Evolutionary conservation across 768 basidiomycete species (phyloP).

Genomic region (Galerina marginata): DNA sequence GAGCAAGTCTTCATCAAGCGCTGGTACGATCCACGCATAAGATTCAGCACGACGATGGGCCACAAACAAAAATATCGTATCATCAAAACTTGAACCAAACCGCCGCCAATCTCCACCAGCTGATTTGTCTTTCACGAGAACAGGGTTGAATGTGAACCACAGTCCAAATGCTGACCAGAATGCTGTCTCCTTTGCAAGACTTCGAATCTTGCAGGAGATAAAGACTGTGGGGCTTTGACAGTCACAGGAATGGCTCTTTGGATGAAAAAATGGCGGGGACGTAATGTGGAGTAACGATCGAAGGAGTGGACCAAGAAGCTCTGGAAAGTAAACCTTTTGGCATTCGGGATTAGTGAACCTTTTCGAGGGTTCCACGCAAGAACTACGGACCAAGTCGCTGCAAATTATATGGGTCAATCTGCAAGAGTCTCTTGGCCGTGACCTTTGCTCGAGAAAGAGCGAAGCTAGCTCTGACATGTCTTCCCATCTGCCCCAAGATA

Average conservation of each 20-base stretch:
- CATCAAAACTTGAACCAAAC: constrained; percentile 47
- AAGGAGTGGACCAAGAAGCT: constrained; percentile 78
- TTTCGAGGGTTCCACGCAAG: neutral
- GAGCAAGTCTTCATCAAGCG: constrained; percentile 58
- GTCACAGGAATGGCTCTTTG: neutral
- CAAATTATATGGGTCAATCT: constrained; percentile 72
- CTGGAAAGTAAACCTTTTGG: constrained; percentile 81
- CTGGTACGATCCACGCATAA: constrained; percentile 57
- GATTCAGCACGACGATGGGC: constrained; percentile 66
- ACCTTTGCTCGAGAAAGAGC: constrained; percentile 36
- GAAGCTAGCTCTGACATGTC: constrained; percentile 47
- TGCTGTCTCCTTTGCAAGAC: constrained; percentile 68
- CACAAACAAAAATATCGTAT: constrained; percentile 63
- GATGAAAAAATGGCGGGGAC: constrained; percentile 47
- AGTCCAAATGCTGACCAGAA: constrained; percentile 85
- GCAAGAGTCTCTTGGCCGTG: constrained; percentile 6
- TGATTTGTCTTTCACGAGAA: constrained; percentile 42
- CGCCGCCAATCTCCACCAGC: constrained; percentile 40
- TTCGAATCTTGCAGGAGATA: constrained; percentile 81
- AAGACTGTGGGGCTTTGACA: constrained; percentile 45
- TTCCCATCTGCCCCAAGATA: constrained; percentile 70
- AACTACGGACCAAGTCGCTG: constrained; percentile 76
- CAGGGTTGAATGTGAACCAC: constrained; percentile 72
- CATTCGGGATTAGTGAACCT: neutral
- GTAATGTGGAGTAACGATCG: constrained; percentile 77